phyloP scores from a whole-genome alignment of 1,139 yeast species.

The Kodamaea derodonti region DNA sequence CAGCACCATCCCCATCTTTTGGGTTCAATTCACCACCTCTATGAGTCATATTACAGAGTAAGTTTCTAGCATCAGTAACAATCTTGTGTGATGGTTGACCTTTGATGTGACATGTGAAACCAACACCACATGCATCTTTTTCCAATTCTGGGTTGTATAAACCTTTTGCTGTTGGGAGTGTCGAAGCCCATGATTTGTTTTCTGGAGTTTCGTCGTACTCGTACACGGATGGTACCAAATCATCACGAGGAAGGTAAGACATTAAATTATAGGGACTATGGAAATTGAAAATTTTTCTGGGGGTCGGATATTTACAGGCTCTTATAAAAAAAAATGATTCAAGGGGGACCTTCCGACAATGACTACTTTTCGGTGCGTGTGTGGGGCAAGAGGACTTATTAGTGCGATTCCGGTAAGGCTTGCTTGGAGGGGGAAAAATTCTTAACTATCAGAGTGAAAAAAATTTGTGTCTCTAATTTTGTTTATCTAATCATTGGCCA shows the following conservation, averaged over 20 bases:
- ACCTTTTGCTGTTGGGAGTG: constrained; percentile 84
- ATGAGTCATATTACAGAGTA: constrained; percentile 96
- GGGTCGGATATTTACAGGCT: neutral
- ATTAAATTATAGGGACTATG: constrained; percentile 3
- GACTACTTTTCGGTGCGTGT: neutral
- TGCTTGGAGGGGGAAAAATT: neutral
- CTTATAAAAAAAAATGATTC: neutral
- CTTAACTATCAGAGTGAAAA: neutral
- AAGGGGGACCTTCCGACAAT: neutral
- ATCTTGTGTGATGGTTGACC: constrained; percentile 87
- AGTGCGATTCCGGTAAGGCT: neutral
- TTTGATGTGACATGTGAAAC: constrained; percentile 92
- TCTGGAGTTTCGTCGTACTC: constrained; percentile 71
- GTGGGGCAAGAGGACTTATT: neutral
- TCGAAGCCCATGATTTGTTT: constrained; percentile 87
- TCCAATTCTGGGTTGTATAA: constrained; percentile 91
- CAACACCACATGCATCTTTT: constrained; percentile 98
- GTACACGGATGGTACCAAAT: constrained; percentile 45
- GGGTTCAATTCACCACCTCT: constrained; percentile 98
- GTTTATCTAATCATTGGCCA: constrained; percentile 7
- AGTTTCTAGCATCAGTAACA: constrained; percentile 81
- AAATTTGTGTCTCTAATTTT: constrained; percentile 1
- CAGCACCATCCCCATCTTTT: constrained; percentile 98
- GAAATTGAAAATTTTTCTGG: neutral
- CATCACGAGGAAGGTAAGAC: constrained; percentile 37